Conservation (phyloP, 495 filamentous ascomycete species). For the Tuber borchii region DNA sequence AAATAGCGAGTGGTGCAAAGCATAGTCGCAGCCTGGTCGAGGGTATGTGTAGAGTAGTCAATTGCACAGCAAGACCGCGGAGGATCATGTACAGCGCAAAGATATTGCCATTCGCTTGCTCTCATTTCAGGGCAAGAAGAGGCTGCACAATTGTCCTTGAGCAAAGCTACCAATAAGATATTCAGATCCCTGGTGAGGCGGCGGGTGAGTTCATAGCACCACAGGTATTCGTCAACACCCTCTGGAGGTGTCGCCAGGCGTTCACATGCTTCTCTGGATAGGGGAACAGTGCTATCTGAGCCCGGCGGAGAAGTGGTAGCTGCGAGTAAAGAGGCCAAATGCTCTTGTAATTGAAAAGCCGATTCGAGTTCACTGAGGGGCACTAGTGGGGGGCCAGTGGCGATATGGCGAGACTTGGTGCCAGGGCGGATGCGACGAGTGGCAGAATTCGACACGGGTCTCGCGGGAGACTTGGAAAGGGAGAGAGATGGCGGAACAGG, state of each 20-base stretch:
- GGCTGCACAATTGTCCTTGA: slow-evolving; percentile 79
- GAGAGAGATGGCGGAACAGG: slow-evolving; percentile 51
- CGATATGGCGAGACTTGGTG: slow-evolving; percentile 83
- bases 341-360: slow-evolving; percentile 96
- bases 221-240: slow-evolving; percentile 73
- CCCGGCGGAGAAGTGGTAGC: slow-evolving; percentile 56
- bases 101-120: slow-evolving; percentile 95
- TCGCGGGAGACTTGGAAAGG: slow-evolving; percentile 68
- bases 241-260: slow-evolving; percentile 71
- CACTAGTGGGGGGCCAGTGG: slow-evolving; percentile 78
- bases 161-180: slow-evolving; percentile 80
- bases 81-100: slow-evolving; percentile 93
- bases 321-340: slow-evolving; percentile 84
- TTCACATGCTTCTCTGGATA: slow-evolving; percentile 64
- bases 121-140: slow-evolving; percentile 95
- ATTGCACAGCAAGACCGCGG: slow-evolving; percentile 95
- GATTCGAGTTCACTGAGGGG: slow-evolving; percentile 86
- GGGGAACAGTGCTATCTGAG: slow-evolving; percentile 52
- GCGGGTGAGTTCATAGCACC: slow-evolving; percentile 96
- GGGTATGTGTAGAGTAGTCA: slow-evolving; percentile 96
- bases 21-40: slow-evolving; percentile 91
- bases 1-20: slow-evolving; percentile 87
- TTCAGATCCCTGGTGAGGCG: slow-evolving; percentile 92
- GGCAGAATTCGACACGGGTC: slow-evolving; percentile 42
- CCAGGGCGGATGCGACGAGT: slow-evolving; percentile 83